phyloP scores from a whole-genome alignment of 1,284 basidiomycete genomes.

The Cutaneotrichosporon daszewskae region DNA sequence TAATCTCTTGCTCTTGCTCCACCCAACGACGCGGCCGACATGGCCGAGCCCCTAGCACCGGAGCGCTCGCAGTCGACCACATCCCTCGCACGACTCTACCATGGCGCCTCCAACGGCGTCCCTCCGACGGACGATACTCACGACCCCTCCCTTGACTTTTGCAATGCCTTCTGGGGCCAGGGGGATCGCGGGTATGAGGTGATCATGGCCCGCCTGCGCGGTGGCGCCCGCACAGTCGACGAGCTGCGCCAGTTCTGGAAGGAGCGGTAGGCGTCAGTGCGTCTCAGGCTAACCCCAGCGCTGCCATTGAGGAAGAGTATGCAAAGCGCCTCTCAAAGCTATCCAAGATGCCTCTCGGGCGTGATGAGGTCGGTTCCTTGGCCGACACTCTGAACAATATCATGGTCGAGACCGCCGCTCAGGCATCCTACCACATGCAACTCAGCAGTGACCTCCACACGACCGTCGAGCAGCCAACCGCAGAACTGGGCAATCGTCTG shows the following conservation, averaged over 20 bases:
- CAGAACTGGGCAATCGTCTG: constrained; percentile 62
- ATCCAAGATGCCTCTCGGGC: constrained; percentile 68
- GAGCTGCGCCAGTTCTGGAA: constrained; percentile 83
- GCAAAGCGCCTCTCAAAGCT: constrained; percentile 79
- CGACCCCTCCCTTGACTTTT: constrained; percentile 64
- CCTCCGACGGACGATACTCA: constrained; percentile 25
- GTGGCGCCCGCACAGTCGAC: constrained; percentile 77
- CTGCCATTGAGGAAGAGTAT: constrained; percentile 81
- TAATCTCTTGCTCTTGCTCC: no score
- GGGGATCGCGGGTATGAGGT: constrained; percentile 85
- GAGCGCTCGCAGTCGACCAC: constrained; percentile 43
- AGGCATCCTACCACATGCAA: constrained; percentile 54
- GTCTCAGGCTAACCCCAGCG: constrained; percentile 18
- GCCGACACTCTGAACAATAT: constrained; percentile 71
- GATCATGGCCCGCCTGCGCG: constrained; percentile 78
- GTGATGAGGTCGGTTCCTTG: constrained; percentile 86
- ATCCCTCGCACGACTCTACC: constrained; percentile 41
- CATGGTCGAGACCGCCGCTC: constrained; percentile 75
- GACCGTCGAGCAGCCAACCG: constrained; percentile 65
- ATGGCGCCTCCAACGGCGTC: constrained; percentile 22
- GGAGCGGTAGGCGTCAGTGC: constrained; percentile 60
- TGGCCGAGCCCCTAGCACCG: no score
- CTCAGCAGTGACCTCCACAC: constrained; percentile 68
- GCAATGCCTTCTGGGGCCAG: constrained; percentile 92
- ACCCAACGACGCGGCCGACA: no score